phyloP scores from a whole-genome alignment of 148 eudicot genomes.

The Cornus controversa region DNA sequence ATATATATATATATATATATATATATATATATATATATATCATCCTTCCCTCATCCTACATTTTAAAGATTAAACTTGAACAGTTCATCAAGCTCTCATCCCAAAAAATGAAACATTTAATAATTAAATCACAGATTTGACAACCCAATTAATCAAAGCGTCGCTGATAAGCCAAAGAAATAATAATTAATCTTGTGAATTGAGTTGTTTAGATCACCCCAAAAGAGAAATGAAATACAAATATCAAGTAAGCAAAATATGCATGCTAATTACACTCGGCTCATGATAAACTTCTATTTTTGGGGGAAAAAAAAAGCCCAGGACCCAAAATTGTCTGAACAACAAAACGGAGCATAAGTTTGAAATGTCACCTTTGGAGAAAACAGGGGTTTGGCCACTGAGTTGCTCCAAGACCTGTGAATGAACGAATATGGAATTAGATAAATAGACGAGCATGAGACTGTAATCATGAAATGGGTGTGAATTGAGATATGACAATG shows the following conservation, averaged over 20 bases:
- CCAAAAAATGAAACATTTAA: too few relatives aligned
- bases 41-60: too few relatives aligned
- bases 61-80: too few relatives aligned
- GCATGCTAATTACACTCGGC: too few relatives aligned
- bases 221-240: too few relatives aligned
- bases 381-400: slow-evolving; percentile 73
- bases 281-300: too few relatives aligned
- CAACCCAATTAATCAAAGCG: too few relatives aligned
- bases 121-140: too few relatives aligned
- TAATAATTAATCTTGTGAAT: not conserved
- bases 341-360: not conserved
- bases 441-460: not conserved
- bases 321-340: not conserved
- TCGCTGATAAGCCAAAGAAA: not conserved
- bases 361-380: slow-evolving; percentile 53
- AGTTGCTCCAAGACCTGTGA: slow-evolving; percentile 70
- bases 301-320: too few relatives aligned
- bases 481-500: not conserved
- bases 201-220: not conserved
- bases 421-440: not conserved
- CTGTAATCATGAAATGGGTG: too few relatives aligned
- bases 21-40: not conserved
- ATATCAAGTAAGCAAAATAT: not conserved
- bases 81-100: too few relatives aligned
- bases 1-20: not conserved